Evolutionary conservation across 2,329 filamentous ascomycete species (phyloP), one percentile per base, ranked within the genome.

Genomic region (Cordyceps cateniannulata): DNA sequence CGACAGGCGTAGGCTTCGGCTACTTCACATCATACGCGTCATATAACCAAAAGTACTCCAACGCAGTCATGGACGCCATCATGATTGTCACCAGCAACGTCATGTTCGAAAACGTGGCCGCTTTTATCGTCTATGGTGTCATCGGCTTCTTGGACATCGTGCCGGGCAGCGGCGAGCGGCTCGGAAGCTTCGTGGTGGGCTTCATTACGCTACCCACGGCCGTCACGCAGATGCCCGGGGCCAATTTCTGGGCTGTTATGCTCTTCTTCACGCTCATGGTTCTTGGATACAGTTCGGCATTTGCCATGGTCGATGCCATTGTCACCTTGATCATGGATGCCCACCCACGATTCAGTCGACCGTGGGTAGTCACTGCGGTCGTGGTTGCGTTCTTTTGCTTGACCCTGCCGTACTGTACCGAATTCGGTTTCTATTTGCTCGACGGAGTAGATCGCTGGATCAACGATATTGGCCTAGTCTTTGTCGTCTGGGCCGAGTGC

Each of bases 21-120:
- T 83, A 82, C 66, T 85, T 83, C 62, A 85, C 81, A 0, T 79
- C 77, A 0, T 85, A 85, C 63, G 81, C 82, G 0, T 83, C 79
- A 0, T 85, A 84, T 68, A 85, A 85, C 72, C 65, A 81, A 75
- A 76, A 77, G 64, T 77, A 83, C 67, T 81, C 81, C 8, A 85
- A 85, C 55, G 81, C 82, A 1, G 82, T 85, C 1, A 80, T 82
- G 78, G 83, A 85, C 62, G 80, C 83, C 0, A 72, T 84, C 45
- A 71, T 84, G 8, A 82, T 85, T 32, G 81, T 80, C 25, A 69
- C 74, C 25, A 82, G 80, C 65, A 85, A 85, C 50, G 78, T 82
- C 0, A 67, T 83, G 0, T 85, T 85, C 53, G 82, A 85, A 63
- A 82, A 81, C 35, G 76, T 84, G 6, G 75, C 76, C 8, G 75